Base-by-base conservation (phyloP, 768 basidiomycete genomes). In the Leccinum imitatum region DNA sequence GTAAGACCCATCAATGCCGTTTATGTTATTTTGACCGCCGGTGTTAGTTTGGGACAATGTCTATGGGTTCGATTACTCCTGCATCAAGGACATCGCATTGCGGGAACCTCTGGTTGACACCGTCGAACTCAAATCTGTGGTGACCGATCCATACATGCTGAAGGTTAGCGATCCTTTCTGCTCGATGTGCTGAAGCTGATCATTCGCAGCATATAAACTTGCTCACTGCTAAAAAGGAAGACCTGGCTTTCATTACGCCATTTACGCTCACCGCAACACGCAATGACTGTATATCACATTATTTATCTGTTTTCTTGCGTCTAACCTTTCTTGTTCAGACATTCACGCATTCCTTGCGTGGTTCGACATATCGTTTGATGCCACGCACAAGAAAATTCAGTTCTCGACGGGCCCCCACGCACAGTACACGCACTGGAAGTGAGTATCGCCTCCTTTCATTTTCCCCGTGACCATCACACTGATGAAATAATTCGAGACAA, bases 391-490 rank as follows among this genome's bases (percentile, higher is more conserved):
- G 76, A 92, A 91, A 71, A 87, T 95, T 63, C 86, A 87, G 69
- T 99, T 99, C 77, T 96, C 94, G 50, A 99, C 97, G 13, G 97
- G 97, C 13, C 97, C 97, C 14, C 97, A 98, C 68, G 92, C 95
- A 57, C 90, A 93, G 75, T 95, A 95, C 77, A 95, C 93, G 27
- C 93, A 95, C 73, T 95, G 93, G 93, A 95, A 95, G 94, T 95
- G 67, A 73, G 92, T 85, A 21, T 25, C 31, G 47, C 30, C 9
- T 50, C 19, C 17, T 8, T 52, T 50, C 44, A 46, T 19, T 46
- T 19, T 0, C 10, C 19, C n/a, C 11, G 19, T 10, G 50, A 17
- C 30, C 19, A 27, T 30, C 50, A 3, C 25, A 27, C 58, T 63
- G 31, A 67, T 25, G 35, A n/a, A 7, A 14, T 57, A 50, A 39